These are phyloP conservation scores for Pseudozyma sp. DNA, from an alignment of 1,284 basidiomycete genomes.

Conservation along the genomic window DNA sequence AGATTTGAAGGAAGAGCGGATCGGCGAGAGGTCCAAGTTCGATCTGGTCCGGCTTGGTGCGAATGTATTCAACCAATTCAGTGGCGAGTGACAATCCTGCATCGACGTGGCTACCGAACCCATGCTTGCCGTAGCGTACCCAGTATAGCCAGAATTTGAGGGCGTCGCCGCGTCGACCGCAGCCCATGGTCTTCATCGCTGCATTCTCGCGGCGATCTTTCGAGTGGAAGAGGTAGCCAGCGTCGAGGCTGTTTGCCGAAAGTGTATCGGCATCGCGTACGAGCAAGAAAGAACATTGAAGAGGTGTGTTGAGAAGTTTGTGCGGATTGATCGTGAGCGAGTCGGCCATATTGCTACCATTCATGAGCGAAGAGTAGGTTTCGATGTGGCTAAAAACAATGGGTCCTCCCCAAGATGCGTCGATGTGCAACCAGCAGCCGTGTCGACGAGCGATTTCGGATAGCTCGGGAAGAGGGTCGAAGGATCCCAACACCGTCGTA, in stretches of 20 bases:
- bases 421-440: constrained; percentile 70
- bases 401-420: constrained; percentile 70
- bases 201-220: constrained; percentile 43
- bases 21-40: constrained; percentile 57
- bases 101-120: constrained; percentile 65
- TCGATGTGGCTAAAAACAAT: constrained; percentile 65
- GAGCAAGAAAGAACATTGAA: constrained; percentile 70
- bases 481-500: constrained; percentile 70
- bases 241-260: constrained; percentile 69
- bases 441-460: constrained; percentile 59
- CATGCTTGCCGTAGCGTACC: constrained; percentile 67
- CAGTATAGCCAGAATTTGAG: constrained; percentile 70
- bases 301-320: constrained; percentile 70
- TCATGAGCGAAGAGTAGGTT: constrained; percentile 46
- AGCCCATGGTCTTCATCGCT: constrained; percentile 67
- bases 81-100: constrained; percentile 51
- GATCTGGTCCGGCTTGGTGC: constrained; percentile 25
- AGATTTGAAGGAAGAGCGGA: constrained; percentile 63
- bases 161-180: constrained; percentile 69
- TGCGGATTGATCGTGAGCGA: constrained; percentile 70
- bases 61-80: constrained; percentile 45
- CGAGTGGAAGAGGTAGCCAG: constrained; percentile 70
- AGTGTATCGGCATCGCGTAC: constrained; percentile 65
- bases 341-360: constrained; percentile 64
- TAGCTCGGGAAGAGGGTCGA: constrained; percentile 68